Evolutionary conservation across 148 eudicot species (phyloP).

Genomic region (Rhododendron simsii): DNA sequence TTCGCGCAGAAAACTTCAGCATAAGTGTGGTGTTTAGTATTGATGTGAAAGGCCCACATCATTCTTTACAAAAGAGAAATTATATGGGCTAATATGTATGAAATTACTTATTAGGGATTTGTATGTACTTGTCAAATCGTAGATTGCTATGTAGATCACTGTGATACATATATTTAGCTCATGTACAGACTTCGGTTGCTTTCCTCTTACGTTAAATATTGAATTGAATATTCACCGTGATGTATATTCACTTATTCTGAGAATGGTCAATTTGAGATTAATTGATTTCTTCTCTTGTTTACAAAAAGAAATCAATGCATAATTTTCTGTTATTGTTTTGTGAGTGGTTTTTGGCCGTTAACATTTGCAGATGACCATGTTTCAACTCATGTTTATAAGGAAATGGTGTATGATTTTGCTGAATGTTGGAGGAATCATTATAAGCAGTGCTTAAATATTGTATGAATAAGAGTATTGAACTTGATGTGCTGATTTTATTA

Average conservation of each 20-base stretch:
- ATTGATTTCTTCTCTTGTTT: neutral
- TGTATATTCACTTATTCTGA: neutral
- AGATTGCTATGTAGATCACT: constrained; percentile 1
- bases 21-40: neutral
- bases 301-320: neutral
- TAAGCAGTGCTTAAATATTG: neutral
- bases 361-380: neutral
- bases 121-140: neutral
- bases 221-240: neutral
- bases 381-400: neutral
- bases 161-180: neutral
- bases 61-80: neutral
- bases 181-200: neutral
- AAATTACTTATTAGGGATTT: neutral
- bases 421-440: neutral
- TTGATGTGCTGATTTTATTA: neutral
- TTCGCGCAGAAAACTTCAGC: neutral
- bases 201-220: neutral
- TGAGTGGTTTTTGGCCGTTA: neutral
- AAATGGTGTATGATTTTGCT: neutral
- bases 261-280: neutral
- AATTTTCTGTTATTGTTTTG: neutral
- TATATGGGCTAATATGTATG: neutral
- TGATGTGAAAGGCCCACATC: neutral
- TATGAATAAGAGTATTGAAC: neutral